Evolutionary conservation across 192 early-diverging fungal genomes (phyloP).

Genomic region (Diversispora epigaea): DNA sequence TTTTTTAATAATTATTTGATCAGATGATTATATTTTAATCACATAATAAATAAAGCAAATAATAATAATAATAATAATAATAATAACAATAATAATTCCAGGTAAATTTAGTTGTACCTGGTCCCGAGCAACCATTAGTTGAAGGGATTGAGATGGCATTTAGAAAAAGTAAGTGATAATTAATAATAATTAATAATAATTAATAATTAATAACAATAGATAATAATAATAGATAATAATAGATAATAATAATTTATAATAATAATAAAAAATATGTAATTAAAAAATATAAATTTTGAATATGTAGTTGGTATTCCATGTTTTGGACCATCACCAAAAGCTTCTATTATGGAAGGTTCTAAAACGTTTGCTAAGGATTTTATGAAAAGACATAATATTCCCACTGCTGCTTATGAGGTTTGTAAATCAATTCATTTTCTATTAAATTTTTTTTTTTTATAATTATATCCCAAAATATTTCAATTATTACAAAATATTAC

Average conservation of each 20-base stretch:
- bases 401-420: conserved; percentile 87
- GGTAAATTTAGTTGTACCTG: conserved; percentile 84
- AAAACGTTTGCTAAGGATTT: conserved; percentile 99
- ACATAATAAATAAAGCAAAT: neutral
- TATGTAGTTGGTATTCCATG: conserved; percentile 77
- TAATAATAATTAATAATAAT: conserved; percentile 37
- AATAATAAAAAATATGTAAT: no score
- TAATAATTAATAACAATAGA: neutral
- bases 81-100: conserved; percentile 22
- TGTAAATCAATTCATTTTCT: neutral
- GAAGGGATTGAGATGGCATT: conserved; percentile 85
- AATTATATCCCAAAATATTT: neutral
- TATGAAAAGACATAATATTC: conserved; percentile 94
- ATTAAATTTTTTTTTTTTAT: conserved; percentile 9
- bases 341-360: conserved; percentile 93
- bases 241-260: no score
- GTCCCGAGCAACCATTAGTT: conserved; percentile 96
- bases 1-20: neutral
- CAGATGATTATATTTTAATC: neutral
- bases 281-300: neutral
- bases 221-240: no score
- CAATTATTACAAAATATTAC: no score
- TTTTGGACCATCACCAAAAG: conserved; percentile 88
- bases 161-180: conserved; percentile 66
- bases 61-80: conserved; percentile 5